A percentile compares a stretch with the other conserved stretches of the same genome.
Evolutionary conservation across 345 rosid genomes (phyloP).

Genomic region (Eutrema yunnanense): DNA sequence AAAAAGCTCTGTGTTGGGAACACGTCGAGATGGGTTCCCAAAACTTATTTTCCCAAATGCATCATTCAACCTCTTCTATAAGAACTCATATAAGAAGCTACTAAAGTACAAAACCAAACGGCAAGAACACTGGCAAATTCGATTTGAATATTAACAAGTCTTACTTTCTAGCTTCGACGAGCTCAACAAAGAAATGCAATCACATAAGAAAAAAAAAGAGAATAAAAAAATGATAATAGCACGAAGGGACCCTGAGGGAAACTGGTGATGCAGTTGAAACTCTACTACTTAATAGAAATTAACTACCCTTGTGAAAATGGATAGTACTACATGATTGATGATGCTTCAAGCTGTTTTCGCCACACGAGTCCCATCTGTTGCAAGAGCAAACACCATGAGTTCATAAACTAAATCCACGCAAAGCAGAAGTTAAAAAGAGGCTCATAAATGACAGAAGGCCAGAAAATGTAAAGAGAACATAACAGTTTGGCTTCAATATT

Average conservation of each 20-base stretch:
- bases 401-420: neutral
- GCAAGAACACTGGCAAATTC: neutral
- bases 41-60: neutral
- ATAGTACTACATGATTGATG: neutral
- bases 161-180: neutral
- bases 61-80: neutral
- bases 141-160: slow-evolving; percentile 19
- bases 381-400: slow-evolving; percentile 6
- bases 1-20: too few species aligned
- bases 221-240: slow-evolving; percentile 5
- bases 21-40: neutral
- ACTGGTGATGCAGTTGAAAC: slow-evolving; percentile 5
- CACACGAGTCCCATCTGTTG: slow-evolving; percentile 9
- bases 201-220: neutral
- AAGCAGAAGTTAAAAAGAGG: neutral
- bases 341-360: slow-evolving; percentile 16
- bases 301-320: neutral
- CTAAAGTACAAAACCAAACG: neutral
- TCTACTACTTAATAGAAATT: slow-evolving; percentile 10
- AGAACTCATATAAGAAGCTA: neutral
- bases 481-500: neutral
- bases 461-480: neutral
- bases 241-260: neutral
- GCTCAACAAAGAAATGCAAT: neutral
- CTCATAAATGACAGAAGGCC: neutral